phyloP scores from a whole-genome alignment of 228 moss, liverwort and hornwort genomes.

The Sphagnum magellanicum region DNA sequence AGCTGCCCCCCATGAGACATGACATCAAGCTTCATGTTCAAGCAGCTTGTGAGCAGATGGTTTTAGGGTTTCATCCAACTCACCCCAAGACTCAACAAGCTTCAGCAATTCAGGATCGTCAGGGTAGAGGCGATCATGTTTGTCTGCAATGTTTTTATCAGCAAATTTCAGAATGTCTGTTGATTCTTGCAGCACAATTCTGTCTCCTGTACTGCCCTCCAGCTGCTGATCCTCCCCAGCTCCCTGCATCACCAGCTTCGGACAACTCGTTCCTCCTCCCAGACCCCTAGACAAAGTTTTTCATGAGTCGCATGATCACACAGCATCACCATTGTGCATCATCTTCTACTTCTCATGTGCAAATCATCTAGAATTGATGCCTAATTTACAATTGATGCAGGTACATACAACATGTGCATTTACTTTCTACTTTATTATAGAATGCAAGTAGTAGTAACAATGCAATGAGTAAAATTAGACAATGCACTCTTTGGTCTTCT shows the following conservation, averaged over 20 bases:
- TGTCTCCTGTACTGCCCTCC: conserved; percentile 26
- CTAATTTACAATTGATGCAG: too few species aligned
- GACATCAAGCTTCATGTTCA: too few species aligned
- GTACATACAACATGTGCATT: too few species aligned
- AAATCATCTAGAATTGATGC: too few species aligned
- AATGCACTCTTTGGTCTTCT: too few species aligned
- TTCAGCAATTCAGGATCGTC: conserved; percentile 47
- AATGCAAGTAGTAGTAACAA: too few species aligned
- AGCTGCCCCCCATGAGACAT: too few species aligned
- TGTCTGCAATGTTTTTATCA: conserved; percentile 54
- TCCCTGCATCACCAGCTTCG: conserved; percentile 50
- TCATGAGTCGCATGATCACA: not conserved
- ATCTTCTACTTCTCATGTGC: not conserved
- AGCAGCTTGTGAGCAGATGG: too few species aligned
- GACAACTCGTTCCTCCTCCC: conserved; percentile 67
- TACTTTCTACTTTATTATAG: too few species aligned
- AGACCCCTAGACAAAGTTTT: conserved; percentile 29
- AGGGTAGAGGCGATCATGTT: conserved; percentile 78
- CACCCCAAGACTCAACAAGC: conserved; percentile 74
- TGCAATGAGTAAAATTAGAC: too few species aligned
- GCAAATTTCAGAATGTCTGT: conserved; percentile 67
- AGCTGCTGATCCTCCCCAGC: too few species aligned
- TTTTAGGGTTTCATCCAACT: not conserved
- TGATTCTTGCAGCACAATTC: conserved; percentile 55
- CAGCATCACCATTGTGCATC: not conserved